Conservation (phyloP, 257 asterid species). For the Marsdenia floribunda region DNA sequence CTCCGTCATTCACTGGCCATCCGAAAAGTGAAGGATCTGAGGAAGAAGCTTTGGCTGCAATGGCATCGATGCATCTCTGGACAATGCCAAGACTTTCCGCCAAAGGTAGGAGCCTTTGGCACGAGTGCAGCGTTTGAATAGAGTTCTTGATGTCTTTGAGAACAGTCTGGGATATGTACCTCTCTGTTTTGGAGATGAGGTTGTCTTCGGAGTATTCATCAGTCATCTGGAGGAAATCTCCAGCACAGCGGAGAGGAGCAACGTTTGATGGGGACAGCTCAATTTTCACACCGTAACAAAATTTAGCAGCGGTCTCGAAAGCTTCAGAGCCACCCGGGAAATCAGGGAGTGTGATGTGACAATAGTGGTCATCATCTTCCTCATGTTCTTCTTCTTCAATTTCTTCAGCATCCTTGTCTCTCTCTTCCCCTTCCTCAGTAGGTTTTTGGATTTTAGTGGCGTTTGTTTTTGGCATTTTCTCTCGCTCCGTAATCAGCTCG, state of each 20-base stretch:
- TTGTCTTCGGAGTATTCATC: slow-evolving; percentile 80
- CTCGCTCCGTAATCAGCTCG: slow-evolving; percentile 77
- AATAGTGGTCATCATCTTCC: slow-evolving; percentile 40
- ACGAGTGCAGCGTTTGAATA: slow-evolving; percentile 48
- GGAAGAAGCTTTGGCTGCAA: slow-evolving; percentile 55
- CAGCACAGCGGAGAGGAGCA: slow-evolving; percentile 86
- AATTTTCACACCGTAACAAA: slow-evolving; percentile 84
- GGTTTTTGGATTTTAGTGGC: slow-evolving; percentile 32
- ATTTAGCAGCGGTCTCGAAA: slow-evolving; percentile 85
- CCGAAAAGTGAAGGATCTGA: slow-evolving; percentile 84
- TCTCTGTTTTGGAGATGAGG: slow-evolving; percentile 71
- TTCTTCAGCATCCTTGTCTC: slow-evolving; percentile 33
- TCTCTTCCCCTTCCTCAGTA: slow-evolving; percentile 24
- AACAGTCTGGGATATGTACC: slow-evolving; percentile 47
- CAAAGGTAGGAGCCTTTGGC: slow-evolving; percentile 49
- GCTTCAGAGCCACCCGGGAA: slow-evolving; percentile 94
- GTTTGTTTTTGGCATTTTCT: slow-evolving; percentile 32
- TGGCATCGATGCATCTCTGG: slow-evolving; percentile 65
- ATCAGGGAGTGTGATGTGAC: slow-evolving; percentile 66
- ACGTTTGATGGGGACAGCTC: slow-evolving; percentile 64
- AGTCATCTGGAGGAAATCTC: slow-evolving; percentile 77
- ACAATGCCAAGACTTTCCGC: slow-evolving; percentile 68
- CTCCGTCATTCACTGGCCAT: slow-evolving; percentile 80
- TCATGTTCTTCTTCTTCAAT: slow-evolving; percentile 33
- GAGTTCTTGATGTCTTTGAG: slow-evolving; percentile 51